These are phyloP conservation scores for Huntiella abstrusa DNA, from an alignment of 2,329 filamentous ascomycete species.

Conservation along the genomic window DNA sequence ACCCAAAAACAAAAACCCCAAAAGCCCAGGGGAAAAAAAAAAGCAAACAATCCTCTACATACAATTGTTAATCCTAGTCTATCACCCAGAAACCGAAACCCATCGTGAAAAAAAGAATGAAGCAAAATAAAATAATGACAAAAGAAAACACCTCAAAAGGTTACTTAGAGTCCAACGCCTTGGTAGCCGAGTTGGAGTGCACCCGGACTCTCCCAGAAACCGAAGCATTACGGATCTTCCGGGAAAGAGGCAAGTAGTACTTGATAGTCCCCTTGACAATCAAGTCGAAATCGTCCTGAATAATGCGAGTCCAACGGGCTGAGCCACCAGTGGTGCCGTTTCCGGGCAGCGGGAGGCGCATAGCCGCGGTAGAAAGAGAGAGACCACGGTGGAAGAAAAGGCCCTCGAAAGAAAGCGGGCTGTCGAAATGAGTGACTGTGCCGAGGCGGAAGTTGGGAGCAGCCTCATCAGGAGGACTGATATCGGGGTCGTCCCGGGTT, in stretches of 20 bases:
- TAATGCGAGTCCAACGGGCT: conserved; percentile 73
- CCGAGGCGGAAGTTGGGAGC: conserved; percentile 84
- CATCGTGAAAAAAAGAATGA: no score
- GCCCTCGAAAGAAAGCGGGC: conserved; percentile 71
- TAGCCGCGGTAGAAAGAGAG: conserved; percentile 60
- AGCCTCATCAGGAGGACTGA: conserved; percentile 44
- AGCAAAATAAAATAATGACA: no score
- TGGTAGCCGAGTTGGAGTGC: conserved; percentile 42
- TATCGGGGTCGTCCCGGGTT: conserved; percentile 19
- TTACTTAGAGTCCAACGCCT: conserved; percentile 19
- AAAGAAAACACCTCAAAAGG: no score
- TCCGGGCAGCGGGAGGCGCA: conserved; percentile 65
- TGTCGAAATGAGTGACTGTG: conserved; percentile 71
- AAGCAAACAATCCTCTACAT: no score
- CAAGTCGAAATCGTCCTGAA: conserved; percentile 82
- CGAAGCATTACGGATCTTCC: conserved; percentile 37
- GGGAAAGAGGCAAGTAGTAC: conserved; percentile 50
- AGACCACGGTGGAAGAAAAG: conserved; percentile 62
- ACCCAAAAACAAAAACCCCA: no score
- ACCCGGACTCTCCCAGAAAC: conserved; percentile 41
- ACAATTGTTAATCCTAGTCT: no score
- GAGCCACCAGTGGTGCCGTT: conserved; percentile 77
- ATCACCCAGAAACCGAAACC: no score
- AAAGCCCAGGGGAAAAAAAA: no score
- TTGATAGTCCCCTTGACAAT: conserved; percentile 82